Percentiles rank a stretch among this genome's conserved stretches.
These are phyloP conservation scores for Suzukiozyma palmioleophila DNA, from an alignment of 1,139 yeast genomes.

Conservation along the genomic window DNA sequence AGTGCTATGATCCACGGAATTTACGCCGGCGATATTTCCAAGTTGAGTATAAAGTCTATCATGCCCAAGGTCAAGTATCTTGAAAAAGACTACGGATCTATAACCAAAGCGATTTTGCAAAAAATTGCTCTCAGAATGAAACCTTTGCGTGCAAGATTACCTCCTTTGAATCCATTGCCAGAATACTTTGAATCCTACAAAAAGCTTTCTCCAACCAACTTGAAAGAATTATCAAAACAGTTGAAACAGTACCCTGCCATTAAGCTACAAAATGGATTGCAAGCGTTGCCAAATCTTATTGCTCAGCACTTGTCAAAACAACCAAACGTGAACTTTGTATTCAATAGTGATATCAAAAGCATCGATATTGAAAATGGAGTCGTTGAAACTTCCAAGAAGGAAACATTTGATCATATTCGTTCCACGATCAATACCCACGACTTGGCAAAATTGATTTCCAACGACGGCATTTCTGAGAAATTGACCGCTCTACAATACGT, in stretches of 20 bases:
- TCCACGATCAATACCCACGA: conserved; percentile 47
- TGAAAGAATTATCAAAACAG: conserved; percentile 27
- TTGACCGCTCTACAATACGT: conserved; percentile 39
- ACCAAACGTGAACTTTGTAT: conserved; percentile 39
- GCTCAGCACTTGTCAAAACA: conserved; percentile 27
- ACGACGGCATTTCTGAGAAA: conserved; percentile 11
- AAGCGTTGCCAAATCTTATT: conserved; percentile 44
- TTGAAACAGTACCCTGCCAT: conserved; percentile 51
- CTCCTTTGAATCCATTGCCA: conserved; percentile 1
- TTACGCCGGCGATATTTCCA: conserved; percentile 77
- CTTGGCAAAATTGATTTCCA: conserved; percentile 20
- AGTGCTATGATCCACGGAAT: conserved; percentile 89
- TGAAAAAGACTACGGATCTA: conserved; percentile 60
- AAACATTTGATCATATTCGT: conserved; percentile 48
- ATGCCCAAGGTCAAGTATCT: conserved; percentile 47
- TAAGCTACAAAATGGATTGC: conserved; percentile 50
- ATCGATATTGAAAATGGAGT: conserved; percentile 17
- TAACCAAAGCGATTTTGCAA: conserved; percentile 34
- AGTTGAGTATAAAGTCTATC: conserved; percentile 62
- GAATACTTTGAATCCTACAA: conserved; percentile 2
- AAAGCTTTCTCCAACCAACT: conserved; percentile 22
- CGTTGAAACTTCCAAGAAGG: conserved; percentile 4
- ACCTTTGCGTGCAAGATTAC: conserved; percentile 6
- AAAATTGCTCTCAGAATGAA: conserved; percentile 9
- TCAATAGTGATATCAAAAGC: conserved; percentile 16